A percentile compares a stretch with the other conserved stretches of the same genome.
Evolutionary conservation across 306 rosid species (phyloP).

Genomic region (Prunus davidiana): DNA sequence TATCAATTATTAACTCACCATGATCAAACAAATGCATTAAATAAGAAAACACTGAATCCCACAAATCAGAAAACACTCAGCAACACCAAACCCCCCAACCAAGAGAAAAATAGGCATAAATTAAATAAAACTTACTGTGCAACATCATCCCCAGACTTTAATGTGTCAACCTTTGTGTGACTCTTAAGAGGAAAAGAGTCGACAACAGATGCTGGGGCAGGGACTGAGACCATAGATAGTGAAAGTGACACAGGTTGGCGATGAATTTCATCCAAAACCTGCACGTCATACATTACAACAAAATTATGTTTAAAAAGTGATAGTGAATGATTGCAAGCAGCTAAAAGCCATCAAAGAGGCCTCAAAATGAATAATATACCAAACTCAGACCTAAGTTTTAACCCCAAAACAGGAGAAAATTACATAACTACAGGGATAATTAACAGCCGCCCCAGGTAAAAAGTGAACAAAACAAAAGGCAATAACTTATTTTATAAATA

Average conservation of each 20-base stretch:
- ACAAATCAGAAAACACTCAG: too few species aligned
- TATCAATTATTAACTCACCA: slow-evolving; percentile 24
- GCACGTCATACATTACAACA: slow-evolving; percentile 17
- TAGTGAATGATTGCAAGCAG: neutral
- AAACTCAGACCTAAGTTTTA: neutral
- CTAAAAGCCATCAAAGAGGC: neutral
- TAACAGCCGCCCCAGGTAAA: neutral
- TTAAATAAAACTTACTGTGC: slow-evolving; percentile 62
- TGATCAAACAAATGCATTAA: neutral
- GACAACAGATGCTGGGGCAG: slow-evolving; percentile 86
- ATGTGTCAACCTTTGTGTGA: slow-evolving; percentile 53
- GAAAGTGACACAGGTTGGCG: slow-evolving; percentile 82
- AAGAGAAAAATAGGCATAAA: neutral
- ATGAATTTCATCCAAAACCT: slow-evolving; percentile 98
- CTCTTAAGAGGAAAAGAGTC: slow-evolving; percentile 82
- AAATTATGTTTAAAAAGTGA: neutral
- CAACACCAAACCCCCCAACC: too few species aligned
- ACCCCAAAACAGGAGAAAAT: neutral
- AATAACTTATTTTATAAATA: neutral
- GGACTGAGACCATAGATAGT: slow-evolving; percentile 80
- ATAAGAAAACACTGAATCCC: neutral
- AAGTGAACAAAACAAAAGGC: neutral
- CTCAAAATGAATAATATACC: neutral
- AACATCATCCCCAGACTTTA: slow-evolving; percentile 43
- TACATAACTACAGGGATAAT: neutral